Evolutionary conservation across 2,329 filamentous ascomycete species (phyloP).

Genomic region (Akanthomyces muscarius): DNA sequence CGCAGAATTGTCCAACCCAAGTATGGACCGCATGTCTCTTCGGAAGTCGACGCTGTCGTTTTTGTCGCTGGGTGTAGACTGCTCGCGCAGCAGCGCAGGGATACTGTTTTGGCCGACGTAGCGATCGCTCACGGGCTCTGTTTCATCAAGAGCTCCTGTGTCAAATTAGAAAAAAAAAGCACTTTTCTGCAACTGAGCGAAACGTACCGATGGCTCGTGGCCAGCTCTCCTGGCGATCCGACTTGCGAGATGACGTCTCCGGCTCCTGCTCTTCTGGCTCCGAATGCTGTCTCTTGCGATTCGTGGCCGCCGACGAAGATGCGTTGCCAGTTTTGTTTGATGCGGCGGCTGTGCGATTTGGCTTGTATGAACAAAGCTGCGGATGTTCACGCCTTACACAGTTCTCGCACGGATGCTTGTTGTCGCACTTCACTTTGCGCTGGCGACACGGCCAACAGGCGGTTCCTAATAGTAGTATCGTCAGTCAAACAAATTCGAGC

Average conservation of each 20-base stretch:
- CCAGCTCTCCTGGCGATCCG: slow-evolving; percentile 40
- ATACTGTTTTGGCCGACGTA: slow-evolving; percentile 67
- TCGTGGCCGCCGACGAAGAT: slow-evolving; percentile 23
- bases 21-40: slow-evolving; percentile 61
- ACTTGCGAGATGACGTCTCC: slow-evolving; percentile 30
- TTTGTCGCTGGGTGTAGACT: slow-evolving; percentile 50
- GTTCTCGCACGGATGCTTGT: slow-evolving; percentile 65
- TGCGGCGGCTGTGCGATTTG: slow-evolving; percentile 44
- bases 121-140: slow-evolving; percentile 53
- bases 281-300: slow-evolving; percentile 34
- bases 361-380: slow-evolving; percentile 63
- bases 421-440: slow-evolving; percentile 66
- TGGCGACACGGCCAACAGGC: slow-evolving; percentile 66
- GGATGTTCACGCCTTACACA: slow-evolving; percentile 63
- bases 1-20: slow-evolving; percentile 62
- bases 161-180: background rate
- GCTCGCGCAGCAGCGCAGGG: slow-evolving; percentile 60
- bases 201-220: slow-evolving; percentile 38
- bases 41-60: slow-evolving; percentile 54
- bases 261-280: slow-evolving; percentile 27
- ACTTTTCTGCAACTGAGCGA: background rate
- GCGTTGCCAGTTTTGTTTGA: slow-evolving; percentile 32
- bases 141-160: slow-evolving; percentile 45
- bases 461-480: slow-evolving; percentile 41
- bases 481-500: background rate